A percentile compares a stretch with the other conserved stretches of the same genome.
phyloP scores from a whole-genome alignment of 495 filamentous ascomycete species.

The Lepraria neglecta region DNA sequence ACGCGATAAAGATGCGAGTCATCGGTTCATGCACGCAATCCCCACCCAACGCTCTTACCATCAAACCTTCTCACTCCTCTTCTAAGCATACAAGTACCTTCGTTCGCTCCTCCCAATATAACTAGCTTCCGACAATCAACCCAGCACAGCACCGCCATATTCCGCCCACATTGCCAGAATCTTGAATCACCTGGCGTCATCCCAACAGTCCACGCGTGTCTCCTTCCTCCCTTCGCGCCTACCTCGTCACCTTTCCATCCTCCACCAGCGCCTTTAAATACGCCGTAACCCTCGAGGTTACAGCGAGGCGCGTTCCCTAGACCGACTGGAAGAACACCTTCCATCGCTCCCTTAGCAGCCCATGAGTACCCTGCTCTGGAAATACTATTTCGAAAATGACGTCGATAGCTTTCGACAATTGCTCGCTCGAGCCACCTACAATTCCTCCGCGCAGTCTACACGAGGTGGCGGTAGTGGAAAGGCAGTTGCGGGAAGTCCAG shows the following conservation, averaged over 20 bases:
- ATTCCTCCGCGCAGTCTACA: conserved; percentile 31
- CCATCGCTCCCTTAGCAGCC: conserved; percentile 44
- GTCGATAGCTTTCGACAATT: conserved; percentile 82
- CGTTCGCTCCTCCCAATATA: not conserved
- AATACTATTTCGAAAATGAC: conserved; percentile 92
- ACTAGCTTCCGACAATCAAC: too few relatives aligned
- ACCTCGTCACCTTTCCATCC: conserved; percentile 18
- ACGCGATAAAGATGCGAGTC: conserved; percentile 11
- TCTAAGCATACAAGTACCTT: not conserved
- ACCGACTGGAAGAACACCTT: conserved; percentile 51
- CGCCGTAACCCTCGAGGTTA: conserved; percentile 76
- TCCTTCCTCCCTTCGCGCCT: not conserved
- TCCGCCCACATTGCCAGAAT: not conserved
- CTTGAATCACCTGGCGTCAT: not conserved
- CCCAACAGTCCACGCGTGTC: not conserved
- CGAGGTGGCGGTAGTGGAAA: conserved; percentile 32
- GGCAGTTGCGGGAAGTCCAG: conserved; percentile 46
- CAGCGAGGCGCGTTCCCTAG: conserved; percentile 73
- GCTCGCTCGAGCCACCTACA: conserved; percentile 58
- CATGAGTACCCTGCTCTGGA: conserved; percentile 97
- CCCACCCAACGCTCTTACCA: not conserved
- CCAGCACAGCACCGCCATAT: not conserved
- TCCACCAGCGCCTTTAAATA: conserved; percentile 63
- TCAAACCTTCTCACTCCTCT: not conserved
- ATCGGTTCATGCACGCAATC: not conserved